Base-by-base conservation (phyloP, 1,139 yeast species). In the Saccharomyces hybrid region DNA sequence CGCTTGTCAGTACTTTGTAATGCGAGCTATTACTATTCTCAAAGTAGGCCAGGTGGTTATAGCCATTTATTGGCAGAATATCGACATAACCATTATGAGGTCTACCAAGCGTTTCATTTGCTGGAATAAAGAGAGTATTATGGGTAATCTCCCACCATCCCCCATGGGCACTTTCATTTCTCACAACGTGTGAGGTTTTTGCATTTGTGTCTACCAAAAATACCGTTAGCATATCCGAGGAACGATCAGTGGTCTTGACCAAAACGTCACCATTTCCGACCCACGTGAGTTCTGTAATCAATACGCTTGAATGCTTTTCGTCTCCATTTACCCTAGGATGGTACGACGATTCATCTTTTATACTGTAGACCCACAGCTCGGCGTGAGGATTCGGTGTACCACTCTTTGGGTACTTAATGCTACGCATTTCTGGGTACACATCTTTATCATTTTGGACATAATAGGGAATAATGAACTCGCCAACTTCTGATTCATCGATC, bases 371-470 rank as follows among this genome's bases (percentile, higher is more conserved):
- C 56, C 75, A 72, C 46, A 91, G 66, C 26, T 75, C 73, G 1
- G 86, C 82, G 11, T 69, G 64, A 0, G 99, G 98, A 63, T 87
- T 88, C 1, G 78, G 68, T n/a, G 80, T 80, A 0, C 98, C 99
- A 4, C 97, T 90, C 67, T 93, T 95, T 12, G 99, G 98, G 67
- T 93, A 95, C 67, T 87, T 89, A 60, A 93, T 74, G 4, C 73
- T 68, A 42, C 75, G 74, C 54, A 80, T 65, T 31, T 78, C 76
- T 0, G 99, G 98, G 67, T 93, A 93, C 47, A 83, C 80, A 52
- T 77, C 75, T 21, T 71, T 64, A 49, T 65, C 50, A 74, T 74
- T 55, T 58, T 82, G 84, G 9, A 84, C 81, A 70, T 80, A 90
- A 66, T 83, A 87, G 46, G 90, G 88, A 46, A 93, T 74, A 12